phyloP scores from a whole-genome alignment of 768 basidiomycete genomes.

The Calvatia gigantea region DNA sequence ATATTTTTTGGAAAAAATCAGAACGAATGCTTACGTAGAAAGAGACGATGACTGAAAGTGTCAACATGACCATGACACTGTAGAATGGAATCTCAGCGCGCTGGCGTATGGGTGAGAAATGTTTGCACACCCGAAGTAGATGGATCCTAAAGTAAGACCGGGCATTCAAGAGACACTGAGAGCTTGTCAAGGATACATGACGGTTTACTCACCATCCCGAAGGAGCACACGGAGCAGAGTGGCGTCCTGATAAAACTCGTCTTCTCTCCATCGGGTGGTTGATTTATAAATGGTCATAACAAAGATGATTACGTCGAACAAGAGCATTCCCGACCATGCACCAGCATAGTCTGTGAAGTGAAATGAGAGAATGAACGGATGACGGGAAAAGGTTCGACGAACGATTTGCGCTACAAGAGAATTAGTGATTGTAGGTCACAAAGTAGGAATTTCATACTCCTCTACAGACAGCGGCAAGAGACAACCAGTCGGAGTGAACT shows the following conservation, averaged over 20 bases:
- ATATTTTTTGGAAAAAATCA: background rate
- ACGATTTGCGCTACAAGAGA: background rate
- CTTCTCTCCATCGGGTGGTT: slow-evolving; percentile 17
- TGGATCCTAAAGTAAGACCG: slow-evolving; percentile 25
- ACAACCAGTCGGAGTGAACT: slow-evolving; percentile 17
- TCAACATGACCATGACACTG: slow-evolving; percentile 19
- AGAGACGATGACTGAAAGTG: slow-evolving; percentile 15
- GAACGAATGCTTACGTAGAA: slow-evolving; percentile 13
- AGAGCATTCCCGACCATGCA: slow-evolving; percentile 37
- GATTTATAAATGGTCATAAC: slow-evolving; percentile 36
- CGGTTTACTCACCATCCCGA: slow-evolving; percentile 34
- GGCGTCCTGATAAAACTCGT: slow-evolving; percentile 5
- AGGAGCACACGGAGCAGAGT: slow-evolving; percentile 32
- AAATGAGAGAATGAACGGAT: background rate
- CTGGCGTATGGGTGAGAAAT: background rate
- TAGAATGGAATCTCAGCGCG: background rate
- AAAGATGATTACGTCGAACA: slow-evolving; percentile 40
- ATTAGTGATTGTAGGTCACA: background rate
- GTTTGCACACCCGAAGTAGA: slow-evolving; percentile 39
- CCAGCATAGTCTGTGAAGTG: slow-evolving; percentile 25
- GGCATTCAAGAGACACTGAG: background rate
- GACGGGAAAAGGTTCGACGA: background rate
- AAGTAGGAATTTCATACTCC: slow-evolving; percentile 16
- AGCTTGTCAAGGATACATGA: background rate
- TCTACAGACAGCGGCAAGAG: slow-evolving; percentile 17